These are phyloP conservation scores for Naganishia liquefaciens DNA, from an alignment of 1,284 basidiomycete genomes.

Conservation along the genomic window DNA sequence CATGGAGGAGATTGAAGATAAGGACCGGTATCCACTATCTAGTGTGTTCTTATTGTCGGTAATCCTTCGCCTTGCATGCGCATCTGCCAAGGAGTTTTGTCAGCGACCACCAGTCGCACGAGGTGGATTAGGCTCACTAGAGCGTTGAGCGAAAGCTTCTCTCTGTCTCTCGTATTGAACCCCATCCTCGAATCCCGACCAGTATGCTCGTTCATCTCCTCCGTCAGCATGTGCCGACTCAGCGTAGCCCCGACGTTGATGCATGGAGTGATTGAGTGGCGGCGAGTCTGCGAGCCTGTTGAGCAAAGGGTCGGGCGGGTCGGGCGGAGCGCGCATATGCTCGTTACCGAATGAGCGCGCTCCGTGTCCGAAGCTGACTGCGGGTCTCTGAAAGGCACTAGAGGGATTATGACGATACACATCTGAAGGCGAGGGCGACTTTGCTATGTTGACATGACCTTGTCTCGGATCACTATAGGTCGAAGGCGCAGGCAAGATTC, in stretches of 20 bases:
- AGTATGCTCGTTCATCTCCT: conserved; percentile 10
- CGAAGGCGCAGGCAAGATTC: conserved; percentile 2
- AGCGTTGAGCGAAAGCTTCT: conserved; percentile 14
- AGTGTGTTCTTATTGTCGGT: background rate
- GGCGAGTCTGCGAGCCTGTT: too few species aligned
- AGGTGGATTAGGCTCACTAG: background rate
- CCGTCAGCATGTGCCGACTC: background rate
- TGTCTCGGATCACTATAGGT: background rate
- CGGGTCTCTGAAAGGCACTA: background rate
- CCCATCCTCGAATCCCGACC: conserved; percentile 18
- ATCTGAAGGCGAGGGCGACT: background rate
- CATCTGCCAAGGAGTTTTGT: background rate
- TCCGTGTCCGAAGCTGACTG: background rate
- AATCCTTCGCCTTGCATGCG: background rate
- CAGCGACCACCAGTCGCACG: too few species aligned
- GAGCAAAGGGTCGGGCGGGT: too few species aligned
- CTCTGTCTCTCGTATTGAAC: conserved; percentile 20
- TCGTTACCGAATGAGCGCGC: too few species aligned
- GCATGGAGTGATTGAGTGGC: too few species aligned
- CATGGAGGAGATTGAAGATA: too few species aligned
- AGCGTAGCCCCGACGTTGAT: too few species aligned
- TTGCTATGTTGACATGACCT: background rate
- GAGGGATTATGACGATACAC: conserved; percentile 7
- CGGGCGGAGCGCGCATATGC: background rate
- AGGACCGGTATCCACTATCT: too few species aligned